Base-by-base conservation (phyloP, 176 grass and related monocot genomes). In the Oryza longistaminata region DNA sequence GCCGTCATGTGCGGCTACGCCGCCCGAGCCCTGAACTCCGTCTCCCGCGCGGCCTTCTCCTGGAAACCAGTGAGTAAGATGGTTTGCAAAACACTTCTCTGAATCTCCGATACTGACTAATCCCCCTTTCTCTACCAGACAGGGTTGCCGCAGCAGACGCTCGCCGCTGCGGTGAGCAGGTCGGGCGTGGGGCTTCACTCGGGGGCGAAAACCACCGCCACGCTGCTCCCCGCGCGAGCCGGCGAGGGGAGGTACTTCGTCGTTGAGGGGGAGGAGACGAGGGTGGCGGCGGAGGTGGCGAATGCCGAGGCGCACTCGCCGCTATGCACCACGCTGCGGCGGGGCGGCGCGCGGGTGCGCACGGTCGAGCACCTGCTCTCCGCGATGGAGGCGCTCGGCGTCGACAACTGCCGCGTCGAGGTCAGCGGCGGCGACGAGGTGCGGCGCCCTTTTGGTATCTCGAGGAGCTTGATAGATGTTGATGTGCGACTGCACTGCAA, bases 361-460 rank as follows among this genome's bases (percentile, higher is more conserved):
- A 98, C 91, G 14, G 96, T 95, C 4, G 96, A 98, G 81, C 96
- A 98, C 73, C 82, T 98, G 24, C 85, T 98, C 25, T 98, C 93
- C 25, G 89, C 96, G 9, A 87, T 98, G 31, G 96, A 98, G 83
- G 93, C 88, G 3, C 85, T 91, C 16, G 88, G 91, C 16, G 88
- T 98, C 16, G 96, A 98, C 83, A 98, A 98, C 64, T 95, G 93
- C 83, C 82, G 85, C 35, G 82, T 99, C 33, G 91, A 91, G 88
- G 78, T 99, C 55, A 70, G 69, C 53, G 84, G 96, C 46, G 91
- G 93, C 6, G 74, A 92, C 68, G 96, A 98, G 93, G 96, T 98
- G 81, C 37, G 43, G 43, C 25, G 4, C 53, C 16, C 44, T 71
- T 73, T 39, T 82, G 67, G 46, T 64, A 70, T 26, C 55, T 35